Percentiles rank a stretch among this genome's conserved stretches.
Conservation (phyloP, 352 stramenopile species). For the Blastocystis sp. region DNA sequence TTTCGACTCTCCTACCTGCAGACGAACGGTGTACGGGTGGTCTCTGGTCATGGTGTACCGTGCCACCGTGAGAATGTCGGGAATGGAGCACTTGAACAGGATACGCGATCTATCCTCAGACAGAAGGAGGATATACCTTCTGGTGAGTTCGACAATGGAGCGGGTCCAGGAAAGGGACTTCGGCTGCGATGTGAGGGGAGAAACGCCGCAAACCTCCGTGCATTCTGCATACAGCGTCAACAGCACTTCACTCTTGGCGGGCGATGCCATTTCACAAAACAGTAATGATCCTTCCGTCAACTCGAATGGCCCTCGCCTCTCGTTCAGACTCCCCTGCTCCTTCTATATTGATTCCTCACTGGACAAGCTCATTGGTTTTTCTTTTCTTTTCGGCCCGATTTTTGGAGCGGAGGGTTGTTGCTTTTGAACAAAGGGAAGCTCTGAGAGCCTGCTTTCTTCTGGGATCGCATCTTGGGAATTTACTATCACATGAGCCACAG, state of each 20-base stretch:
- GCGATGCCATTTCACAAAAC: neutral
- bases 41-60: neutral
- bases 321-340: too few relatives aligned
- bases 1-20: neutral
- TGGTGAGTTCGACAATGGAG: conserved; percentile 1
- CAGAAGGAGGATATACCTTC: conserved; percentile 18
- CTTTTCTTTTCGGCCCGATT: too few relatives aligned
- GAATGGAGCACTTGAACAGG: conserved; percentile 42
- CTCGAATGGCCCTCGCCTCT: neutral
- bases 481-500: neutral
- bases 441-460: neutral
- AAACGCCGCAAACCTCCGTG: neutral
- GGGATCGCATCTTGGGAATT: neutral
- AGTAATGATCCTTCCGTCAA: neutral
- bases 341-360: too few relatives aligned
- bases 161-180: neutral
- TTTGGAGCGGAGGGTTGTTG: too few relatives aligned
- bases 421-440: neutral
- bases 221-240: conserved; percentile 9
- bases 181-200: neutral
- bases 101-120: neutral
- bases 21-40: neutral
- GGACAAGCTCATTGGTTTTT: too few relatives aligned
- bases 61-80: conserved; percentile 26
- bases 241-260: conserved; percentile 17